phyloP scores from a whole-genome alignment of 805 yeast genomes.

The Candida vartiovaarae region DNA sequence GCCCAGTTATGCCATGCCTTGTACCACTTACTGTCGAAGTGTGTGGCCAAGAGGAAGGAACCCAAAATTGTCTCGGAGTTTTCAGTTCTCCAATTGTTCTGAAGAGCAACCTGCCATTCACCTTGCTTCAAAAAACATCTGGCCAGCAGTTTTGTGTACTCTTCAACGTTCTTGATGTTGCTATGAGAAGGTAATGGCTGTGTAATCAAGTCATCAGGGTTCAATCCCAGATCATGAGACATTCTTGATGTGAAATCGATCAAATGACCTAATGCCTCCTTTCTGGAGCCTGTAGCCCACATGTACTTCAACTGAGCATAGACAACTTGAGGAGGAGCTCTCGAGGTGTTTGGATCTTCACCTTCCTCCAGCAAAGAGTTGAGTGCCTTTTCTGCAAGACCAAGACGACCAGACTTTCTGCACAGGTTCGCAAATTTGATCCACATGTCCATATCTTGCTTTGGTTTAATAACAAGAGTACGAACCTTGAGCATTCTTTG shows the following conservation, averaged over 20 bases:
- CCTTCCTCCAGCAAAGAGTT: constrained; percentile 71
- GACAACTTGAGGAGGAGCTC: constrained; percentile 95
- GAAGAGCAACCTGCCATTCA: constrained; percentile 90
- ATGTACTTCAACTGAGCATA: constrained; percentile 94
- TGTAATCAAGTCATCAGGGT: constrained; percentile 79
- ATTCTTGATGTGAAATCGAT: constrained; percentile 87
- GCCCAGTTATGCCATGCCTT: constrained; percentile 99
- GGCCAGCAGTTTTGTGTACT: constrained; percentile 78
- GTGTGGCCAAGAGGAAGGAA: constrained; percentile 88
- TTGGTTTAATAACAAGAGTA: constrained; percentile 88
- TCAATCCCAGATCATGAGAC: constrained; percentile 82
- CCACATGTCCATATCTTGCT: constrained; percentile 97
- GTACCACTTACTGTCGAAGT: constrained; percentile 89
- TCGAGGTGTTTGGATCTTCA: constrained; percentile 49
- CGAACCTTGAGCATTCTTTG: constrained; percentile 90
- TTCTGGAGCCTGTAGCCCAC: constrained; percentile 92
- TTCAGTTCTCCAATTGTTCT: constrained; percentile 72
- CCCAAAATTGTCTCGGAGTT: constrained; percentile 81
- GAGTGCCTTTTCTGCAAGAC: constrained; percentile 87
- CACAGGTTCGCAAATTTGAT: constrained; percentile 95
- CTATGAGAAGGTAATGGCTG: constrained; percentile 70
- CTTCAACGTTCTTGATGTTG: constrained; percentile 61
- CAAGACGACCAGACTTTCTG: constrained; percentile 87
- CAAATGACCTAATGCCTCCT: constrained; percentile 78
- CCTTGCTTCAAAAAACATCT: constrained; percentile 96